These are phyloP conservation scores for Jatropha podagrica DNA, from an alignment of 441 rosid genomes.

Conservation along the genomic window DNA sequence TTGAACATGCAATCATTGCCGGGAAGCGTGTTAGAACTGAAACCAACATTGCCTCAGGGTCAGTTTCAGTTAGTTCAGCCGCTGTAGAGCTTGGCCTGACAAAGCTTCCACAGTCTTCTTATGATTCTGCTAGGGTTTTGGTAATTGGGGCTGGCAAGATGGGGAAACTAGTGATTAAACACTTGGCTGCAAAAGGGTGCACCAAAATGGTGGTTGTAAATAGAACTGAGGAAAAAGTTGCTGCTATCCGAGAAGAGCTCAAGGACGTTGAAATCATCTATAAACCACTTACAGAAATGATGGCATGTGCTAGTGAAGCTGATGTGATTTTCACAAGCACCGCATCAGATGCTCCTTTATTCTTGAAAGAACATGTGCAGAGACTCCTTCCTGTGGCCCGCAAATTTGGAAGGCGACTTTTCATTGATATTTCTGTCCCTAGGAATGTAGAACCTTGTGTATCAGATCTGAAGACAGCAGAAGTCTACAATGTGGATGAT, in stretches of 20 bases:
- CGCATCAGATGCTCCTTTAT: slow-evolving; percentile 67
- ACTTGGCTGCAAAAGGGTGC: slow-evolving; percentile 65
- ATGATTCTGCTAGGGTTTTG: slow-evolving; percentile 51
- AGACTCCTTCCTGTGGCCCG: slow-evolving; percentile 45
- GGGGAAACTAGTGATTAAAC: slow-evolving; percentile 69
- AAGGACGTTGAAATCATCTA: slow-evolving; percentile 55
- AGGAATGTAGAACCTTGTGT: slow-evolving; percentile 75
- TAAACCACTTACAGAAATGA: slow-evolving; percentile 57
- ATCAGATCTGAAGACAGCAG: slow-evolving; percentile 44
- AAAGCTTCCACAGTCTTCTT: slow-evolving; percentile 61
- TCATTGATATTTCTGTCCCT: slow-evolving; percentile 79
- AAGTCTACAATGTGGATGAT: slow-evolving; percentile 78
- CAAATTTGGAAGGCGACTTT: slow-evolving; percentile 54
- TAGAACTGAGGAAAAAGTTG: slow-evolving; percentile 59
- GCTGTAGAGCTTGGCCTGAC: slow-evolving; percentile 73
- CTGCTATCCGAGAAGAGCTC: slow-evolving; percentile 54
- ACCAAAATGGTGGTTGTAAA: slow-evolving; percentile 65
- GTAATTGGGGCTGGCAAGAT: slow-evolving; percentile 84
- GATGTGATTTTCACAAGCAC: slow-evolving; percentile 79
- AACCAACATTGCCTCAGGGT: slow-evolving; percentile 77
- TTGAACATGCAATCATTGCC: slow-evolving; percentile 73
- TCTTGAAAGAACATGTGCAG: slow-evolving; percentile 57
- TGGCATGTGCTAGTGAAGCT: slow-evolving; percentile 61
- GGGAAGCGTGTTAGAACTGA: slow-evolving; percentile 84
- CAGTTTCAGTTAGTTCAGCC: slow-evolving; percentile 86